Base-by-base conservation (phyloP, 768 basidiomycete genomes). In the Tricholoma saponaceum region DNA sequence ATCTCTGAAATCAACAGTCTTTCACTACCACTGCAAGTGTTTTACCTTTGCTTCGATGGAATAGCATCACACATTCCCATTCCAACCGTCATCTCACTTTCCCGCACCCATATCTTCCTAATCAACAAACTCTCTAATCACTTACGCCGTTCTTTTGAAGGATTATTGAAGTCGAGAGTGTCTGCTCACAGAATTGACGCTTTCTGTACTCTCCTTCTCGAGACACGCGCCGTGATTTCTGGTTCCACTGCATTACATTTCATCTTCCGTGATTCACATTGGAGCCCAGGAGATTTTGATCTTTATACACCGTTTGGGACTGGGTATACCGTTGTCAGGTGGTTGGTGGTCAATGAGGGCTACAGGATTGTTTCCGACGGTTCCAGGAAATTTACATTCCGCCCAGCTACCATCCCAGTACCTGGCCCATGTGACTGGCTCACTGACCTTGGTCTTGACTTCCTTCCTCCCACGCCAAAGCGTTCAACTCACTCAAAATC, bases 151-250 rank as follows among this genome's bases (percentile, higher is more conserved):
- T 57, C 56, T 20, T 54, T 60, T 52, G 59, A 57, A 54, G 44
- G 44, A 13, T 16, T 60, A 39, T 52, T 60, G 22, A 37, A 47
- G 54, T 60, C 56, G 28, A 52, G 54, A 50, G 51, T 61, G 46
- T 52, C 60, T 5, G 20, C 28, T 20, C 5, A 7, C 22, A 55
- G 55, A 9, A 43, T 58, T 10, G 23, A n/a, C 33, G 35, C 43
- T 33, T 61, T 61, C 54, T 50, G 54, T 30, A 12, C 49, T n/a
- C 56, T 61, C 18, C 60, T 58, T 53, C 57, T 51, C 16, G 43
- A 50, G n/a, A 61, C 60, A 50, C 60, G 60, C 14, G 60, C 60
- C 22, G 57, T 44, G 5, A 57, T 61, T 32, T 61, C 60, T 23
- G 60, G 60, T 5, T 61, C 60, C 6, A 58, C 60, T 12, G 57